Evolutionary conservation across 805 yeast genomes (phyloP).

Genomic region (Lachancea lanzarotensis): DNA sequence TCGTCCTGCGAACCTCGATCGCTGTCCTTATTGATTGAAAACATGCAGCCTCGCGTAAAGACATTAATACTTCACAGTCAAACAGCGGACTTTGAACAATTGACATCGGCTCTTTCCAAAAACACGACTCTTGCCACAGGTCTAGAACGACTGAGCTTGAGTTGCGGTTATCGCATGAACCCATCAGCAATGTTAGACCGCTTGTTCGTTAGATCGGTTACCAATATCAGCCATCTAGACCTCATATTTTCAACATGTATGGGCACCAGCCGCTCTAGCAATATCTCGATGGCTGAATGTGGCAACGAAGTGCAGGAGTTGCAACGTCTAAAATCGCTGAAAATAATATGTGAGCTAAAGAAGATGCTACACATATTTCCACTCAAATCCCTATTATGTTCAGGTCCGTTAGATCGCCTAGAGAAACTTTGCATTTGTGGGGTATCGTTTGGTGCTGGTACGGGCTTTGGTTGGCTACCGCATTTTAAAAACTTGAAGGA

Average conservation of each 20-base stretch:
- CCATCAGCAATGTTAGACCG: neutral
- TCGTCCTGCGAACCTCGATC: constrained; percentile 23
- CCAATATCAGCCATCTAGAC: constrained; percentile 6
- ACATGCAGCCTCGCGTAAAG: constrained; percentile 10
- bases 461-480: constrained; percentile 19
- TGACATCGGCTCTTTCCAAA: neutral
- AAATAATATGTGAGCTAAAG: constrained; percentile 19
- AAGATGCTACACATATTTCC: constrained; percentile 16
- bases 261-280: neutral
- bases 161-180: constrained; percentile 1
- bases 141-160: constrained; percentile 7
- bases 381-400: neutral
- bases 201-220: neutral
- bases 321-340: constrained; percentile 15
- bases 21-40: constrained; percentile 11
- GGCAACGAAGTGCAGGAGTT: neutral
- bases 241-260: constrained; percentile 1
- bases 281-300: neutral
- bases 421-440: constrained; percentile 19
- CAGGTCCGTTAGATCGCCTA: constrained; percentile 2
- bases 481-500: constrained; percentile 18
- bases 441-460: constrained; percentile 11
- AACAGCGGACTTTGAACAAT: neutral
- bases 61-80: constrained; percentile 12
- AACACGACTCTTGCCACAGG: neutral